phyloP scores from a whole-genome alignment of 495 filamentous ascomycete genomes.

The Chaetomium fimeti region DNA sequence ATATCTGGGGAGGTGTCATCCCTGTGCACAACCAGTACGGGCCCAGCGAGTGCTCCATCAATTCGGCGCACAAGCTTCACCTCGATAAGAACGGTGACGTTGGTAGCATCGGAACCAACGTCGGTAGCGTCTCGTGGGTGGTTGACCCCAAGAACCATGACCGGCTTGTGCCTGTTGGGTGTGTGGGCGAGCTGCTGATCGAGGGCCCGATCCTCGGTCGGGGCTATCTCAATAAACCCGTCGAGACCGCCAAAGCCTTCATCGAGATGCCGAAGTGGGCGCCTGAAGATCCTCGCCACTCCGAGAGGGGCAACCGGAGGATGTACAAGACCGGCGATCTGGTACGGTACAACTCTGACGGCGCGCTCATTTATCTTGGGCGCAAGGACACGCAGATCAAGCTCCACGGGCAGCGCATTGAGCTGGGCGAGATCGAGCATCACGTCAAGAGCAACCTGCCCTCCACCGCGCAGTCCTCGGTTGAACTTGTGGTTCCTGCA shows the following conservation, averaged over 20 bases:
- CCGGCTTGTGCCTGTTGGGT: conserved; percentile 62
- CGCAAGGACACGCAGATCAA: conserved; percentile 42
- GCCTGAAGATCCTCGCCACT: neutral
- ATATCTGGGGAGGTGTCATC: conserved; percentile 32
- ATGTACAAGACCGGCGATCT: conserved; percentile 64
- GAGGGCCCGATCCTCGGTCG: conserved; percentile 55
- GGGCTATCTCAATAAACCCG: conserved; percentile 69
- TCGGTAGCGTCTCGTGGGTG: conserved; percentile 44
- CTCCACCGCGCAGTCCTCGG: conserved; percentile 5
- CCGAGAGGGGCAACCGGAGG: conserved; percentile 1
- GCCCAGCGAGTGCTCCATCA: conserved; percentile 48
- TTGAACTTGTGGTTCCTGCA: conserved; percentile 21
- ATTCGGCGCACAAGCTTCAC: conserved; percentile 25
- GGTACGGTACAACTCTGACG: conserved; percentile 54
- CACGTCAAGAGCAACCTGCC: conserved; percentile 44
- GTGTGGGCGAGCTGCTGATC: conserved; percentile 73
- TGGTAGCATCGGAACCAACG: conserved; percentile 26
- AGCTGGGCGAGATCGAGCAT: conserved; percentile 56
- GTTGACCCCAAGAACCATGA: conserved; percentile 58
- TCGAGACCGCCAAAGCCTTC: conserved; percentile 56
- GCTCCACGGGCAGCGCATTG: conserved; percentile 43
- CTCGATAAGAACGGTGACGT: conserved; percentile 13
- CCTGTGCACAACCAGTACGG: conserved; percentile 56
- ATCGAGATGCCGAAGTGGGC: conserved; percentile 31
- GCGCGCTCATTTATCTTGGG: conserved; percentile 51